phyloP scores from a whole-genome alignment of 176 grass and related monocot genomes.

The Carex pumila region DNA sequence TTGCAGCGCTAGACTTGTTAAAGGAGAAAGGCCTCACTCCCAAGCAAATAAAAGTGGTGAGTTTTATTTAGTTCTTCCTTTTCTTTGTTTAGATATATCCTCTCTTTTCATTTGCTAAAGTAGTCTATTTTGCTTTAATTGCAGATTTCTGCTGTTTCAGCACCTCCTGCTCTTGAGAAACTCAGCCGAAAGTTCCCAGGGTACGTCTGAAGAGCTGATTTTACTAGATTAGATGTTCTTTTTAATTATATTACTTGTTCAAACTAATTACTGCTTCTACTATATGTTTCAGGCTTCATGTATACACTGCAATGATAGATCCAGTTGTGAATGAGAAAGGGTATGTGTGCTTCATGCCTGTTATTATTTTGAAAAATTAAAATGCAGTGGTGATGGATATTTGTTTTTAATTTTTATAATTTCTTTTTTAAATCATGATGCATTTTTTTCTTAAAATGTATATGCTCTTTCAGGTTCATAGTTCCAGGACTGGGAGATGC shows the following conservation, averaged over 20 bases:
- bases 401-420: neutral
- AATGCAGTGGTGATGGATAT: neutral
- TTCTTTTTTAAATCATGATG: neutral
- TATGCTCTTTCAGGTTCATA: slow-evolving; percentile 64
- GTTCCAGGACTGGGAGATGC: slow-evolving; percentile 93
- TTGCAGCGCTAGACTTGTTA: slow-evolving; percentile 86
- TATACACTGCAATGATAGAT: slow-evolving; percentile 92
- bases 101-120: neutral
- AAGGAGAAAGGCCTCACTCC: slow-evolving; percentile 63
- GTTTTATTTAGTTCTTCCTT: slow-evolving; percentile 14
- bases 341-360: slow-evolving; percentile 37
- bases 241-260: slow-evolving; percentile 12
- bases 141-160: slow-evolving; percentile 89
- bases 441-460: neutral
- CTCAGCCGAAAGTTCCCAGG: slow-evolving; percentile 81
- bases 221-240: neutral
- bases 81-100: neutral
- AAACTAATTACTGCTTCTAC: neutral
- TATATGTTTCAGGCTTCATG: slow-evolving; percentile 56
- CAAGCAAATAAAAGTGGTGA: slow-evolving; percentile 93
- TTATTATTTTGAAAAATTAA: neutral
- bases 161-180: slow-evolving; percentile 83
- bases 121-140: neutral
- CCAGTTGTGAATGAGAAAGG: slow-evolving; percentile 91
- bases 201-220: slow-evolving; percentile 33